A percentile compares a stretch with the other conserved stretches of the same genome.
Evolutionary conservation across 148 eudicot genomes (phyloP).

Genomic region (Silene conica): DNA sequence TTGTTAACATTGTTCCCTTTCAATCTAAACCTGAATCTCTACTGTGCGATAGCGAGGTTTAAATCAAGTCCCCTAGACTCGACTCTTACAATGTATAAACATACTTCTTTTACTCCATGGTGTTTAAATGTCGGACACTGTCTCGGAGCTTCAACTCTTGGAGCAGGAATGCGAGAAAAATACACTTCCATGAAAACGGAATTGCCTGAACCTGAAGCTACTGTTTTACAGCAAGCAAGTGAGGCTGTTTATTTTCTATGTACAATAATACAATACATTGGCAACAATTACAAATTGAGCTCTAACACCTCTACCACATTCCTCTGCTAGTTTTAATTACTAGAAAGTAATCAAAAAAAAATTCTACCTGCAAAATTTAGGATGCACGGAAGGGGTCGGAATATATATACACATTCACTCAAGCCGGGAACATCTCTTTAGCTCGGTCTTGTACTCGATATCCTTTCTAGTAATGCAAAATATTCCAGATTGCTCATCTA

Average conservation of each 20-base stretch:
- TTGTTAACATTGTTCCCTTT: no score
- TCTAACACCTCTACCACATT: not conserved
- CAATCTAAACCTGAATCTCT: no score
- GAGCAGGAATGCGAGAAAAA: not conserved
- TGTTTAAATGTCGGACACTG: no score
- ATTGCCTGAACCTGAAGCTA: not conserved
- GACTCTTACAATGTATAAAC: no score
- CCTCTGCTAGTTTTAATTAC: not conserved
- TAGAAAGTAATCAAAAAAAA: not conserved
- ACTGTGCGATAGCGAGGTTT: no score
- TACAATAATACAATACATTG: not conserved
- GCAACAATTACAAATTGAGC: not conserved
- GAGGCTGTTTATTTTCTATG: not conserved
- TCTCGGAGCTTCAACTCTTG: not conserved
- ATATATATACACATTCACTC: slow-evolving; percentile 20
- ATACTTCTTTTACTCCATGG: no score
- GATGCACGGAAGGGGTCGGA: slow-evolving; percentile 9
- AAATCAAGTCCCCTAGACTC: no score
- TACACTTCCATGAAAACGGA: not conserved
- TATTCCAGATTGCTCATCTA: slow-evolving; percentile 67
- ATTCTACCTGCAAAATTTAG: not conserved
- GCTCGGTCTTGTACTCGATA: slow-evolving; percentile 38
- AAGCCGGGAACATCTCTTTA: slow-evolving; percentile 62
- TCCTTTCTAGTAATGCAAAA: slow-evolving; percentile 54
- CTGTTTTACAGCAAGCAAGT: not conserved